These are phyloP conservation scores for Kluyveromyces sp. DNA, from an alignment of 1,139 yeast genomes.

Conservation along the genomic window DNA sequence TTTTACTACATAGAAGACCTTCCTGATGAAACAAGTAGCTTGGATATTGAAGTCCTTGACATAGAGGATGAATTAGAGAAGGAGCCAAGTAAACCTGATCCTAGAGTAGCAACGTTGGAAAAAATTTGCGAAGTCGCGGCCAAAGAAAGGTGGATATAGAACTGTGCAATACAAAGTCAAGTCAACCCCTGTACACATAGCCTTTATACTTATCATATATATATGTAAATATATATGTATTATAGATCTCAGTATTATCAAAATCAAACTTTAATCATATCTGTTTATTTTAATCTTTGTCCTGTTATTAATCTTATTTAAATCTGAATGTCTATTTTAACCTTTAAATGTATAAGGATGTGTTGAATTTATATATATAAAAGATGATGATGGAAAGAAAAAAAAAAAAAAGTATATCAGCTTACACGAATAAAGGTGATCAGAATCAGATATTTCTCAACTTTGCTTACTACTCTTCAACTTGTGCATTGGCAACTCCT, in stretches of 20 bases:
- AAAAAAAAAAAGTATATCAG: not conserved
- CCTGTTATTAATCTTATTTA: not conserved
- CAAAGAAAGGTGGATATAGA: slow-evolving; percentile 30
- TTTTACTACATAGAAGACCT: slow-evolving; percentile 31
- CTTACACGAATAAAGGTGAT: not conserved
- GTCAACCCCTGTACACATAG: not conserved
- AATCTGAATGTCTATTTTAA: not conserved
- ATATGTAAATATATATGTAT: not conserved
- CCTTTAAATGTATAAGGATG: not conserved
- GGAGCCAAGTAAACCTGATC: slow-evolving; percentile 26
- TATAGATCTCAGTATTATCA: not conserved
- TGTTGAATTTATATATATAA: no score
- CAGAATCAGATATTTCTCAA: slow-evolving; percentile 5
- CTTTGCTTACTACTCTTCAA: slow-evolving; percentile 21
- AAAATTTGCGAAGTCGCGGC: slow-evolving; percentile 32
- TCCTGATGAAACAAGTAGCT: slow-evolving; percentile 22
- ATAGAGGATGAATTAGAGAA: slow-evolving; percentile 8
- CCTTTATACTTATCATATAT: not conserved
- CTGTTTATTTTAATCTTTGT: not conserved
- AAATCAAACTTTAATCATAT: no score
- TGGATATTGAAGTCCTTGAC: slow-evolving; percentile 6
- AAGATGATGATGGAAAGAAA: not conserved
- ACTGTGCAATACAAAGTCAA: not conserved
- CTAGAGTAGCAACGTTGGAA: slow-evolving; percentile 29
- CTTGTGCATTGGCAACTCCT: slow-evolving; percentile 33